Evolutionary conservation across 345 rosid genomes (phyloP).

Genomic region (Moringa oleifera): DNA sequence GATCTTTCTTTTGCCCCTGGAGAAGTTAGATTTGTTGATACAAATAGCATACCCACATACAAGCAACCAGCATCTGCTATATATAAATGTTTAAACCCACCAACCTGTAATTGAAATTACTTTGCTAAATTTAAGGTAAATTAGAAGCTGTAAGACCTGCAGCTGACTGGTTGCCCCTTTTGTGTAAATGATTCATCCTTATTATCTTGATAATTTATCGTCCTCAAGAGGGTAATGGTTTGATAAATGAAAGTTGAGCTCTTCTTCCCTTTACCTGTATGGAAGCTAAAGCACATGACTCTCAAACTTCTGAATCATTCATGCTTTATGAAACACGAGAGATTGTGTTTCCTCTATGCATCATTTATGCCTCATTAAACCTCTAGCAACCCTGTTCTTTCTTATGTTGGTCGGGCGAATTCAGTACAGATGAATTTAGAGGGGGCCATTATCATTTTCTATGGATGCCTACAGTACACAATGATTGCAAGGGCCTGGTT

Average conservation of each 20-base stretch:
- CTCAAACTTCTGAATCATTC: no score
- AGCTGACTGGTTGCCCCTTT: background rate
- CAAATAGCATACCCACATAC: conserved; percentile 65
- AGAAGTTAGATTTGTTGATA: conserved; percentile 71
- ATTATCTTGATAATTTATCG: no score
- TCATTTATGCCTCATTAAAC: no score
- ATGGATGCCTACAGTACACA: no score
- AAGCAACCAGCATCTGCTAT: conserved; percentile 84
- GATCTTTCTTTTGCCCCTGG: conserved; percentile 75
- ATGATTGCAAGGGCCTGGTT: no score
- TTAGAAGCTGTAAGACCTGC: background rate
- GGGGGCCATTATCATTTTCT: no score
- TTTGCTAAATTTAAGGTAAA: background rate
- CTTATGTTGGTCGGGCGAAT: no score
- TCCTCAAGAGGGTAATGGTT: background rate
- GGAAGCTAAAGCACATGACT: no score
- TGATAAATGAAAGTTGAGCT: background rate
- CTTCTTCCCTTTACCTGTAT: background rate
- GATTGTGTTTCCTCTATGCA: no score
- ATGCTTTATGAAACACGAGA: no score
- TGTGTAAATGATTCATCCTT: background rate
- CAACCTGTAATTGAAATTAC: conserved; percentile 49
- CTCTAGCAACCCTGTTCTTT: no score
- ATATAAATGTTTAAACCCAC: conserved; percentile 77
- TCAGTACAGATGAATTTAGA: no score